Percentiles rank a stretch among this genome's conserved stretches.
Conservation (phyloP, 805 yeast genomes). For the Wickerhamiella occidentalis region DNA sequence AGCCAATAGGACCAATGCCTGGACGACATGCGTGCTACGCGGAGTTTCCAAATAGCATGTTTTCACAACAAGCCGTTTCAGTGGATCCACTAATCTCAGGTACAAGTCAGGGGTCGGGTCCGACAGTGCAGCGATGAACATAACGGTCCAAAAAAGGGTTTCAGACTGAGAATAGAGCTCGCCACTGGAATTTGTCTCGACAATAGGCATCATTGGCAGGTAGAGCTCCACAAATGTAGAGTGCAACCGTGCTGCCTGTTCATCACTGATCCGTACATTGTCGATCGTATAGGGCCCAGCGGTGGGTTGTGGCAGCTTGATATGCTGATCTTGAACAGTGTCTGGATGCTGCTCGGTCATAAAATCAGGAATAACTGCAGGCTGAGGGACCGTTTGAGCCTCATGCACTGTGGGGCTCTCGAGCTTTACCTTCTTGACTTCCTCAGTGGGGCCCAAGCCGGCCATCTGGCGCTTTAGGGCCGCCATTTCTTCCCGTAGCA, state of each 20-base stretch:
- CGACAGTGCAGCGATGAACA: slow-evolving; percentile 71
- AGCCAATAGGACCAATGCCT: slow-evolving; percentile 71
- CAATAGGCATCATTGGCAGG: slow-evolving; percentile 68
- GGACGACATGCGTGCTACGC: slow-evolving; percentile 84
- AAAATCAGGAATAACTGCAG: no score
- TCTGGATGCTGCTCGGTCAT: neutral
- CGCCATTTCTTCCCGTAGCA: slow-evolving; percentile 72
- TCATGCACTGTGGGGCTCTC: neutral
- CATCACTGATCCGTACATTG: slow-evolving; percentile 52
- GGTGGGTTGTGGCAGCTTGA: slow-evolving; percentile 12
- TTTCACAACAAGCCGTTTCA: slow-evolving; percentile 78
- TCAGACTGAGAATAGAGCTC: slow-evolving; percentile 77
- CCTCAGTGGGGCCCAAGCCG: neutral
- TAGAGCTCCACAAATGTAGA: slow-evolving; percentile 51
- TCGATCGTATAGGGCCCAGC: slow-evolving; percentile 37
- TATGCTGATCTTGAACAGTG: slow-evolving; percentile 1
- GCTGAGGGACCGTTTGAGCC: no score
- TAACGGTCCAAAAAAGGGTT: slow-evolving; percentile 80
- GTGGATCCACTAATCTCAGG: slow-evolving; percentile 58
- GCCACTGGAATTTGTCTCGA: slow-evolving; percentile 55
- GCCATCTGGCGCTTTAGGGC: slow-evolving; percentile 52
- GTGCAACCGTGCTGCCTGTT: slow-evolving; percentile 63
- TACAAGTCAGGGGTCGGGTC: slow-evolving; percentile 82
- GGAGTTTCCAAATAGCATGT: slow-evolving; percentile 92
- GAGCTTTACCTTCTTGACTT: neutral